Base-by-base conservation (phyloP, 345 rosid species). In the Alliaria petiolata region DNA sequence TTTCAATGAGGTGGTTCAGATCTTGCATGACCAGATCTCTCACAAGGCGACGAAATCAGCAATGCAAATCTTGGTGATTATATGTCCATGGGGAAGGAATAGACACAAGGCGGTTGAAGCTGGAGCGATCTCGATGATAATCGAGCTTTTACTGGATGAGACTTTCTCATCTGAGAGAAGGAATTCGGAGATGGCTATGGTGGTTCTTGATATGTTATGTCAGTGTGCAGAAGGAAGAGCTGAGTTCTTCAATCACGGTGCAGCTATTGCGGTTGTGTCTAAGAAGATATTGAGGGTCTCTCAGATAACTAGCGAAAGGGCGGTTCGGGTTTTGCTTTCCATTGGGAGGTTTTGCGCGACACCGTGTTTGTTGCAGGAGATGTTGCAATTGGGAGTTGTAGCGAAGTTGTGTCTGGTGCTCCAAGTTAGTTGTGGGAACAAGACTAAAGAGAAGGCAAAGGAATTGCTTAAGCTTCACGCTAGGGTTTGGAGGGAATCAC, bases 221-320 rank as follows among this genome's bases (percentile, higher is more conserved):
- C 80, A 72, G 65, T 84, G 86, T 35, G 96, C 97, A 0, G 96
- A 90, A 60, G 98, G 98, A 65, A 81, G 98, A 58, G 83, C 93
- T 7, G 89, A 85, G 76, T 77, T 90, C 34, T 65, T 91, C 56
- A 67, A 70, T 22, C 96, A 93, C 26, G 82, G 84, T 2, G 89
- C 89, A 0, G 91, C 92, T 49, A 38, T 93, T 7, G 96, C 96
- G 0, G 82, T 87, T 2, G 92, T 93, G 31, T 83, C 87, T 2
- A 89, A 90, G 69, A 93, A 81, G 85, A 89, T 93, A 46, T 83
- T 93, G 47, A 83, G 92, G 82, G 87, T 90, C 55, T 89, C 98
- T 1, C 79, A 69, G 16, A 74, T 80, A 57, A 89, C 83, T 7
- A 91, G 80, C 44, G 89, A 87, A 49, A 87, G 83, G 63, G 92